Conservation (phyloP, 768 basidiomycete species). For the Termitomyces sp. region DNA sequence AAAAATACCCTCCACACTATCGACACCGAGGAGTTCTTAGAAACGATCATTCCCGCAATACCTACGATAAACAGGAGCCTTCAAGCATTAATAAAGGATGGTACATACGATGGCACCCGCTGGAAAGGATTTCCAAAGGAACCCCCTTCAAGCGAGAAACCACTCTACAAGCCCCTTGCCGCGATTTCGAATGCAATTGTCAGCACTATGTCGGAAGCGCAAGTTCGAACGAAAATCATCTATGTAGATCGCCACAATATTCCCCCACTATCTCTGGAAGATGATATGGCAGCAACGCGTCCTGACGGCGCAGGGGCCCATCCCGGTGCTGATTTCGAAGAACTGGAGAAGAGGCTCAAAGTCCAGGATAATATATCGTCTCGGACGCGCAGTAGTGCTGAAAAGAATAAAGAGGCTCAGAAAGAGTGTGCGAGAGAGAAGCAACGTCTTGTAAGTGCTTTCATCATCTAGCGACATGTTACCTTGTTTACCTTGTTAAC, state of each 20-base stretch:
- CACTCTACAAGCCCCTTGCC: not conserved
- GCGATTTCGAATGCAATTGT: not conserved
- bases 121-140: not conserved
- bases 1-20: not conserved
- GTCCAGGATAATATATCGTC: too few species aligned
- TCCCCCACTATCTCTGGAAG: not conserved
- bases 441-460: not conserved
- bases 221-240: not conserved
- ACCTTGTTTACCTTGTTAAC: not conserved
- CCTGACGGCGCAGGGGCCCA: not conserved
- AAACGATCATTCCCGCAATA: not conserved
- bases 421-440: not conserved
- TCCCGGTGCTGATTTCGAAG: not conserved
- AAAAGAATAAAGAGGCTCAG: too few species aligned
- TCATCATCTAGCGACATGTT: not conserved
- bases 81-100: too few species aligned
- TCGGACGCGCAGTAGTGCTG: too few species aligned
- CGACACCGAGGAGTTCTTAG: not conserved
- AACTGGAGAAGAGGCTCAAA: not conserved
- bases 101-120: not conserved
- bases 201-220: not conserved
- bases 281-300: not conserved
- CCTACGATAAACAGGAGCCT: not conserved
- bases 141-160: not conserved
- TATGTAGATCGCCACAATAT: not conserved